Evolutionary conservation across 352 stramenopile genomes (phyloP), one percentile per base, ranked within the genome.

Genomic region (Phytophthora hibernalis): DNA sequence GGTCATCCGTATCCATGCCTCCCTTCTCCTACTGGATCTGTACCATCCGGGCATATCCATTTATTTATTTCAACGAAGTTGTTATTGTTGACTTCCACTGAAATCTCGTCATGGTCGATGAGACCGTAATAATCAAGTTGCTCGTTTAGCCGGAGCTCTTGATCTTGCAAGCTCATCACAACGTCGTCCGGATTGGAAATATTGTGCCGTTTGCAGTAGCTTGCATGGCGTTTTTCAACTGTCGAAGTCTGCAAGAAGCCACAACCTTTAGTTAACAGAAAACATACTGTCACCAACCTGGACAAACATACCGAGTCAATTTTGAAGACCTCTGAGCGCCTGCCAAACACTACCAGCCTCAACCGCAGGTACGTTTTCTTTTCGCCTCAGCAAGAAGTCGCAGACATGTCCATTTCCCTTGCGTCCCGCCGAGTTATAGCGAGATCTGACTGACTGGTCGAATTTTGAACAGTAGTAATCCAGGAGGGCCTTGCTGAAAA

Each of bases 291-390:
- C 20, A 15, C 37, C 1, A 50, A 16, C 38, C 13, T 6, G 1
- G 20, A 31, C 22, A n/a, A 26, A 72, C 79, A 22, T 65, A 91
- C 85, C 64, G 60, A 68, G 48, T 90, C 85, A 54, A 93, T 93
- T 42, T 82, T 87, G 59, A 91, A 93, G 6, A 81, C 40, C 61
- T 91, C 85, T 0, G 83, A 76, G 12, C 77, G 76, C 53, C 70
- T 77, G 26, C 80, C 78, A 38, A 85, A 77, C 18, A 88, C 70
- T 3, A 91, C 56, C 6, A 93, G 67, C 2, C 74, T 70, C 28
- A 93, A 50, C 5, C 83, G 82, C 22, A 93, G 30, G 51, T 87
- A 85, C 0, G 51, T 48, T 89, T 90, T 49, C 84, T 85, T n/a
- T 77, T 62, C 4, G 67, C 50, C 31, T 76, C 59, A n/a, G n/a